Conservation (phyloP, 1,284 basidiomycete genomes). For the Irpex sp. region DNA sequence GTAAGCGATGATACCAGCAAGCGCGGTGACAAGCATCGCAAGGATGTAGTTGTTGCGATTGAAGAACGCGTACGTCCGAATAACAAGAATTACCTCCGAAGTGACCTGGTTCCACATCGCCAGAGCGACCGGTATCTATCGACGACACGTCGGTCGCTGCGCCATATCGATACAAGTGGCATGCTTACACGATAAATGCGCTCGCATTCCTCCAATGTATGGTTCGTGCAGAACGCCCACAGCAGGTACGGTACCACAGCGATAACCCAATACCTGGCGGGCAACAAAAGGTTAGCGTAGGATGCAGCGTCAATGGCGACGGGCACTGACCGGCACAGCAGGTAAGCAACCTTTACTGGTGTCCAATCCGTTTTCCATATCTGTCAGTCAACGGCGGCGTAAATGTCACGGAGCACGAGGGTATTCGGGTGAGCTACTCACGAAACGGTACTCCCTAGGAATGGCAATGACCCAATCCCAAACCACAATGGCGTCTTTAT, state of each 20-base stretch:
- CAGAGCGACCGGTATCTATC: slow-evolving; percentile 67
- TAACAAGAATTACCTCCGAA: slow-evolving; percentile 74
- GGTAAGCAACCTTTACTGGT: slow-evolving; percentile 73
- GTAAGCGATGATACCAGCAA: slow-evolving; percentile 69
- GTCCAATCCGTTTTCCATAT: slow-evolving; percentile 81
- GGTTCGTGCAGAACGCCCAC: slow-evolving; percentile 67
- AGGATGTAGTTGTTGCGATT: slow-evolving; percentile 68
- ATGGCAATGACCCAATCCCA: slow-evolving; percentile 82
- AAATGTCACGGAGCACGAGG: neutral
- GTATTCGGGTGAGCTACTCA: slow-evolving; percentile 30
- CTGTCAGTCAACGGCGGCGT: slow-evolving; percentile 29
- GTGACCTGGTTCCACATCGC: slow-evolving; percentile 85
- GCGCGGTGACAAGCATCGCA: slow-evolving; percentile 52
- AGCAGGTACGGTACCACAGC: slow-evolving; percentile 71
- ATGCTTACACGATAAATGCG: slow-evolving; percentile 57
- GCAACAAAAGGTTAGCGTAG: neutral
- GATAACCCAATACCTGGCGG: slow-evolving; percentile 71
- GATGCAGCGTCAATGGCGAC: slow-evolving; percentile 8
- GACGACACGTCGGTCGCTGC: neutral
- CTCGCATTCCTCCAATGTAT: slow-evolving; percentile 55
- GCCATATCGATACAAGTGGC: neutral
- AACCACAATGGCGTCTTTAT: slow-evolving; percentile 67
- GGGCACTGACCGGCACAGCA: slow-evolving; percentile 66
- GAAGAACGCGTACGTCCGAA: slow-evolving; percentile 81
- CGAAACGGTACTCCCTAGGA: slow-evolving; percentile 70